Percentiles rank a stretch among this genome's conserved stretches.
phyloP scores from a whole-genome alignment of 192 early-diverging fungal species.

The Umbelopsis vinacea region DNA sequence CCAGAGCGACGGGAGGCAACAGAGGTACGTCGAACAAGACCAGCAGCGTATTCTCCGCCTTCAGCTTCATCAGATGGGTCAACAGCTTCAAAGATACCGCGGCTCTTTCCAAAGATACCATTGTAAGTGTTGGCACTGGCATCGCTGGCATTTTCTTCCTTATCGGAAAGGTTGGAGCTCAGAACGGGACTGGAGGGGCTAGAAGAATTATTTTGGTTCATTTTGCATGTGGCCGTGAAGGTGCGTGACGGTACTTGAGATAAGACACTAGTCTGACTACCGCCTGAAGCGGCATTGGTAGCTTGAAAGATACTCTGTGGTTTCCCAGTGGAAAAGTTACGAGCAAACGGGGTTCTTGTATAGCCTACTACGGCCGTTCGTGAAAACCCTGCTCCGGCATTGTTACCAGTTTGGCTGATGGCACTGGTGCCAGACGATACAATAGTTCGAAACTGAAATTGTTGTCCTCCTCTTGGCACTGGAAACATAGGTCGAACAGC shows the following conservation, averaged over 20 bases:
- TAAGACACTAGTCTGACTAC: slow-evolving; percentile 19
- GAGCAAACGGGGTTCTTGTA: slow-evolving; percentile 8
- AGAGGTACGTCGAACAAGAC: not conserved
- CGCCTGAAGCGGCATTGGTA: not conserved
- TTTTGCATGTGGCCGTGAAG: not conserved
- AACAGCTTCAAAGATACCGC: slow-evolving; percentile 13
- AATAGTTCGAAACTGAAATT: slow-evolving; percentile 17
- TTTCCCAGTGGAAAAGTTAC: slow-evolving; percentile 16
- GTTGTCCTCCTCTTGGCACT: slow-evolving; percentile 16
- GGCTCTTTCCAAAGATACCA: not conserved
- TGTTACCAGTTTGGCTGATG: slow-evolving; percentile 18
- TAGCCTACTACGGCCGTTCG: not conserved
- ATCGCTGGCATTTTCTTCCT: not conserved
- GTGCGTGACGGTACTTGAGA: slow-evolving; percentile 19
- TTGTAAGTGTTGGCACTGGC: not conserved
- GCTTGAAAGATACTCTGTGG: slow-evolving; percentile 19
- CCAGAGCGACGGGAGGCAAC: not conserved
- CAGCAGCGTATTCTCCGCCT: not conserved
- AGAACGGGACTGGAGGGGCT: not conserved
- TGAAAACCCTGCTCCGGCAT: slow-evolving; percentile 9
- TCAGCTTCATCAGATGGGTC: slow-evolving; percentile 2
- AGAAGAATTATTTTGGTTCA: not conserved
- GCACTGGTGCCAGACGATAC: slow-evolving; percentile 13
- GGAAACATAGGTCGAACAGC: slow-evolving; percentile 12
- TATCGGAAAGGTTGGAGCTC: not conserved